phyloP scores from a whole-genome alignment of 2,329 filamentous ascomycete species.

The Penicillium psychrosexuale region DNA sequence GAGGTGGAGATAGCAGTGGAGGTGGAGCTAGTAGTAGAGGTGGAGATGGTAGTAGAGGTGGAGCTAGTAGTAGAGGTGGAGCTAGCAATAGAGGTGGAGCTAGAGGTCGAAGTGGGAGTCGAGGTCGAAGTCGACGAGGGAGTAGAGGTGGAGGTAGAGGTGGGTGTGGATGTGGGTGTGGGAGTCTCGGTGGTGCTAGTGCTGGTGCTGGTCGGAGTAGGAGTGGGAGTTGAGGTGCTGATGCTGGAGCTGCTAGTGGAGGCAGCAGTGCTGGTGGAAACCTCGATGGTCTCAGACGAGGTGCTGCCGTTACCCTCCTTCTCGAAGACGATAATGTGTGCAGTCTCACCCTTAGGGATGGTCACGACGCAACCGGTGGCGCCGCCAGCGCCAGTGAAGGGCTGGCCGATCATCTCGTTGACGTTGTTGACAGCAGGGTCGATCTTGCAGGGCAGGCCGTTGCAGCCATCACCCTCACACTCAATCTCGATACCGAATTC shows the following conservation, averaged over 20 bases:
- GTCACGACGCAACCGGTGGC: constrained; percentile 74
- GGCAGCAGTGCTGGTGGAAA: constrained; percentile 14
- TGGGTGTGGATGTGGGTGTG: constrained; percentile 3
- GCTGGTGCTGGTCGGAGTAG: constrained; percentile 12
- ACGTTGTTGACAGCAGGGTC: constrained; percentile 57
- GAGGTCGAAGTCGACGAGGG: neutral
- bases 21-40: constrained; percentile 5
- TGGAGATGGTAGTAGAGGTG: constrained; percentile 10
- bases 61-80: constrained; percentile 9
- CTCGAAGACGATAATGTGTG: constrained; percentile 64
- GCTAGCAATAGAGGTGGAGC: constrained; percentile 9
- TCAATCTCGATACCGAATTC: constrained; percentile 67
- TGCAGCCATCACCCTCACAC: constrained; percentile 64
- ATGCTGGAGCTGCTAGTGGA: constrained; percentile 10
- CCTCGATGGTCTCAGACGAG: constrained; percentile 10
- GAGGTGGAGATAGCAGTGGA: constrained; percentile 9
- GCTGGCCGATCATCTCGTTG: constrained; percentile 58
- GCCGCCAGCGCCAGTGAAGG: constrained; percentile 62
- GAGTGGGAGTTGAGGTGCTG: constrained; percentile 14
- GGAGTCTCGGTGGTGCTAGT: constrained; percentile 15
- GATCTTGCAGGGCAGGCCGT: constrained; percentile 71
- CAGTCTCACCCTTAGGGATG: constrained; percentile 62
- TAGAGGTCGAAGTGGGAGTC: constrained; percentile 14
- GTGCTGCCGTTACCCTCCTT: constrained; percentile 16
- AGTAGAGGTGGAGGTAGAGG: constrained; percentile 1